Percentiles rank a stretch among this genome's conserved stretches.
phyloP scores from a whole-genome alignment of 2,329 filamentous ascomycete genomes.

The Aureobasidium sp. region DNA sequence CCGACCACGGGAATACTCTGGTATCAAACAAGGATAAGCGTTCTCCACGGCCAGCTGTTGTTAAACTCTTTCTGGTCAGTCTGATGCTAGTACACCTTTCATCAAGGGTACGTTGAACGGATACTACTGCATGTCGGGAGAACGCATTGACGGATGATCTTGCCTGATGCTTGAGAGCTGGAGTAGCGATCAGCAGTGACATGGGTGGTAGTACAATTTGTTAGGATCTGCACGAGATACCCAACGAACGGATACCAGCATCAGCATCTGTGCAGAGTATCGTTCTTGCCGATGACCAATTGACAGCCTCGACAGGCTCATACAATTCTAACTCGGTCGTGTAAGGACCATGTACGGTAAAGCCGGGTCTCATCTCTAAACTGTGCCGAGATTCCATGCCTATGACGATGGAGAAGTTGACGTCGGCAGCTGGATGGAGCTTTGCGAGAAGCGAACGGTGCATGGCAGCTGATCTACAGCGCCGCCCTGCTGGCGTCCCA shows the following conservation, averaged over 20 bases:
- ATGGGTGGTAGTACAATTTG: background rate
- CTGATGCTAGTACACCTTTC: background rate
- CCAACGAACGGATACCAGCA: background rate
- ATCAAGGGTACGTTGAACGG: background rate
- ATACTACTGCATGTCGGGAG: background rate
- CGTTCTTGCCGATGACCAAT: background rate
- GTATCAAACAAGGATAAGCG: background rate
- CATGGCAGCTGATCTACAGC: background rate
- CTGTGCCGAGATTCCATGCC: background rate
- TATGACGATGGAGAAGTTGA: background rate
- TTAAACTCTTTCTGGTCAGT: background rate
- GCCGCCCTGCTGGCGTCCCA: background rate
- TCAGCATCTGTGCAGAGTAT: background rate
- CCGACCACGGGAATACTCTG: background rate
- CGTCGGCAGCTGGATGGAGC: no score
- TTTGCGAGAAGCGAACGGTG: background rate
- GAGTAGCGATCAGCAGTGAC: slow-evolving; percentile 8
- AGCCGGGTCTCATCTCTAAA: background rate
- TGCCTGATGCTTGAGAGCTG: background rate
- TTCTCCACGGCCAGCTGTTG: background rate
- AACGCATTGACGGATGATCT: slow-evolving; percentile 1
- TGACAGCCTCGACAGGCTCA: background rate
- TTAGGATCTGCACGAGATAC: background rate
- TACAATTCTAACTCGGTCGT: background rate
- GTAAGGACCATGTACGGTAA: background rate